These are phyloP conservation scores for Lactifluus volemus DNA, from an alignment of 768 basidiomycete species.

Conservation along the genomic window DNA sequence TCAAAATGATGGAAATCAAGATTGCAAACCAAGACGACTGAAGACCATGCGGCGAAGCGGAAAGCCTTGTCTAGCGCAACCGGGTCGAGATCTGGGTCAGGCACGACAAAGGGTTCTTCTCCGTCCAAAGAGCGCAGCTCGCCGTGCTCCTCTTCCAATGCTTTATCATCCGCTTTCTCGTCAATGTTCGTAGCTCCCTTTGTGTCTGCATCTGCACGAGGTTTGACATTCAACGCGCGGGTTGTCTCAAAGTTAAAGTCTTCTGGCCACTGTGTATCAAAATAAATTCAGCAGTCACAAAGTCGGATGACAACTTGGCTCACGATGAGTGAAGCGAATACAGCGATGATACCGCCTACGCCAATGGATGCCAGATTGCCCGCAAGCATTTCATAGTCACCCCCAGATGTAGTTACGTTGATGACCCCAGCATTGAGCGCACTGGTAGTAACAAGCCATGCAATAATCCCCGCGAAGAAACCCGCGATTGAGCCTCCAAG, in stretches of 20 bases:
- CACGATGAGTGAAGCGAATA: conserved; percentile 55
- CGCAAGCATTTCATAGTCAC: conserved; percentile 67
- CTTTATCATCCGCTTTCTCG: conserved; percentile 29
- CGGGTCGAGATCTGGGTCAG: conserved; percentile 54
- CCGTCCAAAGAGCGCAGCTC: conserved; percentile 22
- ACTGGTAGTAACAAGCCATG: conserved; percentile 81
- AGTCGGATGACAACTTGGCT: conserved; percentile 18
- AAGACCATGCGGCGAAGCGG: conserved; percentile 71
- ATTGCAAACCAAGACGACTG: conserved; percentile 47
- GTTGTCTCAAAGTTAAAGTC: conserved; percentile 76
- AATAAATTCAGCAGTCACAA: background rate
- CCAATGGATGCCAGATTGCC: conserved; percentile 86
- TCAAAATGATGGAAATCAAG: background rate
- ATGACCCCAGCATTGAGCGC: conserved; percentile 60
- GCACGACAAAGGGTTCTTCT: conserved; percentile 29
- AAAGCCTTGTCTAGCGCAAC: conserved; percentile 63
- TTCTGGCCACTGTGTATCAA: conserved; percentile 54
- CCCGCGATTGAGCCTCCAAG: conserved; percentile 65
- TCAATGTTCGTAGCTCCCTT: conserved; percentile 16
- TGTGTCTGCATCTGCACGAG: conserved; percentile 9
- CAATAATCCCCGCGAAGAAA: conserved; percentile 58
- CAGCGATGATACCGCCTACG: conserved; percentile 69
- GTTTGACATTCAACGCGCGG: conserved; percentile 60
- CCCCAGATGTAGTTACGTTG: conserved; percentile 42
- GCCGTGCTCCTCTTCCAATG: conserved; percentile 29